These are phyloP conservation scores for Anacardium occidentale DNA, from an alignment of 345 rosid genomes.

Conservation along the genomic window DNA sequence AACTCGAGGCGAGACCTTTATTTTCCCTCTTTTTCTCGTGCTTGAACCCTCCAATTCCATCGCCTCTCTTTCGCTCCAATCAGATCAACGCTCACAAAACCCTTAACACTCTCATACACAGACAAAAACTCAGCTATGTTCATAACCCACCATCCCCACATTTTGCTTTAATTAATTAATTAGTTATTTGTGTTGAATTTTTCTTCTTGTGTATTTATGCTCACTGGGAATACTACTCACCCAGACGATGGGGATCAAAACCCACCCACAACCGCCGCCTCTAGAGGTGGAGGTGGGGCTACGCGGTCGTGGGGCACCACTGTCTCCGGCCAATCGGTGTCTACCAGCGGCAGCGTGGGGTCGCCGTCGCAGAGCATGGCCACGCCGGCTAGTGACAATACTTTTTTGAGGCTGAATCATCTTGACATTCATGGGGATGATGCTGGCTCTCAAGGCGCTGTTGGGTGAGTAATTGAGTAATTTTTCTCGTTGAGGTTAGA, in stretches of 20 bases:
- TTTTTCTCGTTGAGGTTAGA: background rate
- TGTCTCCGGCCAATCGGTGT: constrained; percentile 77
- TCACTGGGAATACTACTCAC: constrained; percentile 44
- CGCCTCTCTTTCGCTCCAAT: background rate
- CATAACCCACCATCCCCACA: background rate
- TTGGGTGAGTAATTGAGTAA: constrained; percentile 50
- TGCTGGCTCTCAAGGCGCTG: constrained; percentile 77
- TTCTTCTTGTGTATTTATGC: constrained; percentile 37
- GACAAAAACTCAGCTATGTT: constrained; percentile 1
- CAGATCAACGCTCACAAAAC: no score
- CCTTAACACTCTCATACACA: background rate
- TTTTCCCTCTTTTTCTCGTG: constrained; percentile 17
- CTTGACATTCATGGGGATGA: constrained; percentile 93
- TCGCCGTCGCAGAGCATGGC: constrained; percentile 80
- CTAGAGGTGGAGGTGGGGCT: constrained; percentile 47
- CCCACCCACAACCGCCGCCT: constrained; percentile 26
- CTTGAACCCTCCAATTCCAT: background rate
- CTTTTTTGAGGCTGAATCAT: constrained; percentile 61
- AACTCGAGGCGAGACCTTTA: background rate
- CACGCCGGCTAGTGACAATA: constrained; percentile 71
- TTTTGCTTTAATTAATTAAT: background rate
- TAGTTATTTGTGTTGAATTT: constrained; percentile 10
- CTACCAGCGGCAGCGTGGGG: constrained; percentile 91
- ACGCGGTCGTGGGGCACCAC: constrained; percentile 84
- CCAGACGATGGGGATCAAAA: constrained; percentile 55